A percentile compares a stretch with the other conserved stretches of the same genome.
These are phyloP conservation scores for Margaritispora aquatica DNA, from an alignment of 495 filamentous ascomycete species.

Conservation along the genomic window DNA sequence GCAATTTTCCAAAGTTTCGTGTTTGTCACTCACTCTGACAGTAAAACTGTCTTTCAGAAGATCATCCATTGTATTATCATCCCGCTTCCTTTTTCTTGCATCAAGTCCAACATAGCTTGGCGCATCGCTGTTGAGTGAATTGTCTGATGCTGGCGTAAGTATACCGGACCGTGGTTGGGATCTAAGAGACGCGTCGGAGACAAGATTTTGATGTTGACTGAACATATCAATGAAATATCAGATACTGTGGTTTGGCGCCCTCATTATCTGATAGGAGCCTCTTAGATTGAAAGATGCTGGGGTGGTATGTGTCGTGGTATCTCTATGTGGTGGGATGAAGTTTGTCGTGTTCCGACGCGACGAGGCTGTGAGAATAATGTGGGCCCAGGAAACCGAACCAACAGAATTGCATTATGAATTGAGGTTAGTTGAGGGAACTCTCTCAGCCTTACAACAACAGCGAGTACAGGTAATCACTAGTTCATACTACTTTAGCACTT, in stretches of 20 bases:
- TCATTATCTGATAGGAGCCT: slow-evolving; percentile 4
- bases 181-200: slow-evolving; percentile 19
- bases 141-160: slow-evolving; percentile 28
- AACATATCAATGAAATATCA: slow-evolving; percentile 26
- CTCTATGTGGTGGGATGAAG: not conserved
- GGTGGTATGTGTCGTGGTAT: not conserved
- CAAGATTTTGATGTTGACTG: slow-evolving; percentile 12
- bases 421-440: no score
- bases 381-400: no score
- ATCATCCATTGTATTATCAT: slow-evolving; percentile 34
- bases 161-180: slow-evolving; percentile 23
- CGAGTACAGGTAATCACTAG: no score
- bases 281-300: not conserved
- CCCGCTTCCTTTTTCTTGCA: slow-evolving; percentile 22
- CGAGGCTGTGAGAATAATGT: not conserved
- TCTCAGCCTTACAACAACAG: no score
- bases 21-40: slow-evolving; percentile 34
- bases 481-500: no score
- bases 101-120: not conserved
- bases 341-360: not conserved
- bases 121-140: slow-evolving; percentile 20
- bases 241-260: slow-evolving; percentile 15
- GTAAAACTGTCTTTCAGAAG: slow-evolving; percentile 41
- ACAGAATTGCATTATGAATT: no score
- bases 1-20: slow-evolving; percentile 16